Base-by-base conservation (phyloP, 148 eudicot species). In the Suaeda aralocaspica region DNA sequence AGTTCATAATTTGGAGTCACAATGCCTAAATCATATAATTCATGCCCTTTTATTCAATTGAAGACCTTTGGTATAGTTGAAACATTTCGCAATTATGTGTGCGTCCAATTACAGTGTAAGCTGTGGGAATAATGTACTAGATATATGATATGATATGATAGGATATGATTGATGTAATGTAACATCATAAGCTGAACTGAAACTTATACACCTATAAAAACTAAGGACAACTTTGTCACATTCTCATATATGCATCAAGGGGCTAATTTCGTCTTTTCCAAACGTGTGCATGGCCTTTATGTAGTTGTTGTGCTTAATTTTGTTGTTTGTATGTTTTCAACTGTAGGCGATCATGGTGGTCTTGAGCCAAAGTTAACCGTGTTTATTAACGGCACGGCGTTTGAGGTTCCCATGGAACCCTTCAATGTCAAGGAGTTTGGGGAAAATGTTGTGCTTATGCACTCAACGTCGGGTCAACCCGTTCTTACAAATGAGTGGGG, bases 401-500 rank as follows among this genome's bases (percentile, higher is more conserved):
- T 87, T 14, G 92, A 94, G 77, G 89, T 94, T 4, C 85, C 79
- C 6, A 63, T 68, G 6, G 96, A 85, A 2, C 83, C 82, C 12
- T 83, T 91, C 41, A 91, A 86, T 62, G 87, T 94, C 45, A 81
- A 82, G 14, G 84, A 85, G 13, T 94, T 94, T 58, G 98, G 98
- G 1, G 92, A 86, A 18, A 88, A 87, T 66, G 91, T 85, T 9
- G 69, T 91, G 61, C 85, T 94, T 2, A 60, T 94, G 28, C 78
- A 89, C 56, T 72, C 92, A 9, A 68, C 24, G 3, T 36, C 87
- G 0, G 96, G 98, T 19, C 92, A 84, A 24, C 85, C 96, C 0
- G 92, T 94, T 18, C 28, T 79, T 9, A 89, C 91, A 11, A 83
- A 89, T 28, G 91, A 84, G 42, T 94, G 98, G 92, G 98, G 98